Conservation (phyloP, 225 moss, liverwort and hornwort species). For the Lunularia cruciata region DNA sequence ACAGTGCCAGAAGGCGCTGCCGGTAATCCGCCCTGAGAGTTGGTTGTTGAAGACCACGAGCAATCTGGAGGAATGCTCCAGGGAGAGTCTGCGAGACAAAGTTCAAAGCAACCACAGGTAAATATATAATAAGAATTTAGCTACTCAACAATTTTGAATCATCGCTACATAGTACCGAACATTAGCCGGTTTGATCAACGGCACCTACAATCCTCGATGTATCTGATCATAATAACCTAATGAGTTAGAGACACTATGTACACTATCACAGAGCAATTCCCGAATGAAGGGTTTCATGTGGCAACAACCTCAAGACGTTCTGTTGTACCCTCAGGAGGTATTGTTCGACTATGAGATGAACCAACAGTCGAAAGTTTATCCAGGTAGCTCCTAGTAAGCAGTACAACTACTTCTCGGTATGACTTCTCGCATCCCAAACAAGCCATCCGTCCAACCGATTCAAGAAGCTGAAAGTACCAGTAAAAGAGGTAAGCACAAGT, state of each 20-base stretch:
- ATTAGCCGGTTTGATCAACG: too few relatives aligned
- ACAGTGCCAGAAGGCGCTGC: conserved; percentile 69
- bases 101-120: neutral
- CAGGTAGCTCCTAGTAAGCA: conserved; percentile 65
- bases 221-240: conserved; percentile 8
- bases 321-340: conserved; percentile 61
- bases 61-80: conserved; percentile 71
- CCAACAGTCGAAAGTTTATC: conserved; percentile 65
- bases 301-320: conserved; percentile 70
- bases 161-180: too few relatives aligned
- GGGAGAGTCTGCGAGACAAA: conserved; percentile 58
- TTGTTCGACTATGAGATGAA: conserved; percentile 52
- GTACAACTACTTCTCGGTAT: conserved; percentile 73
- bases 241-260: too few relatives aligned
- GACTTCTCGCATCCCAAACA: conserved; percentile 85
- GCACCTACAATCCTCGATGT: too few relatives aligned
- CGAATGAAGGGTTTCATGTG: too few relatives aligned
- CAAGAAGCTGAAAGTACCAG: conserved; percentile 57
- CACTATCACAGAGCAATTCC: too few relatives aligned
- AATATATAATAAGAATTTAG: too few relatives aligned
- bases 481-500: neutral
- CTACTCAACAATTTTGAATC: too few relatives aligned
- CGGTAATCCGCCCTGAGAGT: conserved; percentile 64
- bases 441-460: conserved; percentile 76
- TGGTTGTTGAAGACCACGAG: conserved; percentile 61